Conservation (phyloP, 2,329 filamentous ascomycete genomes). For the Pseudogymnoascus sp. region DNA sequence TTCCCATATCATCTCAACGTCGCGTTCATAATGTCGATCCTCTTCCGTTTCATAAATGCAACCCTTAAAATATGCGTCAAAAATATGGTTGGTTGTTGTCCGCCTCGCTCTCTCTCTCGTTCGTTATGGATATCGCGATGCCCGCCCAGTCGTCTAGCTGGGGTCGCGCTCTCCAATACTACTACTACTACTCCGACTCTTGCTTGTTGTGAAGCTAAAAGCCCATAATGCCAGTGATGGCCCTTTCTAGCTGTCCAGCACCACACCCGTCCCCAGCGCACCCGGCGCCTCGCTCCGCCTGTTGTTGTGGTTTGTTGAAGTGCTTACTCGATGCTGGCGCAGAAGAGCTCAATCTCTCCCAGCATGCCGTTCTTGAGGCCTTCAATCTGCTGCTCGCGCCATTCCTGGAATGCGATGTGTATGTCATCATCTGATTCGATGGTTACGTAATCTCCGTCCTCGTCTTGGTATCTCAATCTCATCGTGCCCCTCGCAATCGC, state of each 20-base stretch:
- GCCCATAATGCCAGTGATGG: not conserved
- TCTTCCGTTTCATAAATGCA: not conserved
- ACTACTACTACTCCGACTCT: not conserved
- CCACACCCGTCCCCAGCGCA: not conserved
- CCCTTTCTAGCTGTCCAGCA: conserved; percentile 3
- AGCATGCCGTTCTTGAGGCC: conserved; percentile 59
- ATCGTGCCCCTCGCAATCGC: conserved; percentile 76
- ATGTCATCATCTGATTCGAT: conserved; percentile 96
- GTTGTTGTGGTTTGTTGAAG: not conserved
- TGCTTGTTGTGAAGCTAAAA: conserved; percentile 3
- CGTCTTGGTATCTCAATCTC: conserved; percentile 82
- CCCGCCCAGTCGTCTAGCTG: not conserved
- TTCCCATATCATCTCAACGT: conserved; percentile 7
- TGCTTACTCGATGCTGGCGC: conserved; percentile 41
- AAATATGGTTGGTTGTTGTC: not conserved
- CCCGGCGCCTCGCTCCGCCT: not conserved
- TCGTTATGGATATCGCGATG: not conserved
- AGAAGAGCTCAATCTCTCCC: conserved; percentile 85
- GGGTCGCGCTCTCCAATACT: not conserved
- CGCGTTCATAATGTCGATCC: conserved; percentile 6
- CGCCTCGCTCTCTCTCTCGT: not conserved
- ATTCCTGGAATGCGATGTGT: conserved; percentile 89
- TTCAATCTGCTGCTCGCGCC: conserved; percentile 67
- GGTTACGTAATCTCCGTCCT: conserved; percentile 85
- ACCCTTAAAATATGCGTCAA: not conserved